Conservation (phyloP, 2,329 filamentous ascomycete species). For the Myriosclerotinia scirpicola region DNA sequence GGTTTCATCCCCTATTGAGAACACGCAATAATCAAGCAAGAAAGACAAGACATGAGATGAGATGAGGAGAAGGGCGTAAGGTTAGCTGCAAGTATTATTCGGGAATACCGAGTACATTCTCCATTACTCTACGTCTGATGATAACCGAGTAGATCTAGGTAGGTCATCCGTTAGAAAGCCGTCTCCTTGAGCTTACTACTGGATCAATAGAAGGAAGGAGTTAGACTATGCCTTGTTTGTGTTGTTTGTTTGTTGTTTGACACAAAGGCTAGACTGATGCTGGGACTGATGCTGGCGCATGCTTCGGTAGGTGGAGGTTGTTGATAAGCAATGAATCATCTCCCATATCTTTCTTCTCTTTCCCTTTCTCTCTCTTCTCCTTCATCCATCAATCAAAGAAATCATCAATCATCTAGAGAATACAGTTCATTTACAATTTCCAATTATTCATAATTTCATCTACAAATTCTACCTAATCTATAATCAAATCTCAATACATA, state of each 20-base stretch:
- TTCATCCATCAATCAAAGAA: not conserved
- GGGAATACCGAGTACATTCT: constrained; percentile 3
- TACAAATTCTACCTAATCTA: constrained; percentile 10
- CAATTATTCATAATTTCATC: not conserved
- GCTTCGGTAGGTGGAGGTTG: not conserved
- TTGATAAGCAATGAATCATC: constrained; percentile 16
- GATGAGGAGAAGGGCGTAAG: not conserved
- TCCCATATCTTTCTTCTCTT: not conserved
- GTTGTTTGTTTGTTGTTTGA: constrained; percentile 4
- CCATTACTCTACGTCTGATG: constrained; percentile 6
- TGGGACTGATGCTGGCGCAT: not conserved
- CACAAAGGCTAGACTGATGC: not conserved
- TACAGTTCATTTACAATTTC: not conserved
- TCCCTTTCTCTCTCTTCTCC: not conserved
- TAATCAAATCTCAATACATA: not conserved
- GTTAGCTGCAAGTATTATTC: not conserved
- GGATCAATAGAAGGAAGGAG: constrained; percentile 1
- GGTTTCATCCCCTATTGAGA: constrained; percentile 16
- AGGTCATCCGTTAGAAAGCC: constrained; percentile 3
- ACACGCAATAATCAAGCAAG: not conserved
- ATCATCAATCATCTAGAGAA: not conserved
- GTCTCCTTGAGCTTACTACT: not conserved
- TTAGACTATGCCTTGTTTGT: constrained; percentile 1
- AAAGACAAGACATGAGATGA: not conserved
- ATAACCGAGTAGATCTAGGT: constrained; percentile 4